phyloP scores from a whole-genome alignment of 306 rosid species.

The Gastrolobium villosum region DNA sequence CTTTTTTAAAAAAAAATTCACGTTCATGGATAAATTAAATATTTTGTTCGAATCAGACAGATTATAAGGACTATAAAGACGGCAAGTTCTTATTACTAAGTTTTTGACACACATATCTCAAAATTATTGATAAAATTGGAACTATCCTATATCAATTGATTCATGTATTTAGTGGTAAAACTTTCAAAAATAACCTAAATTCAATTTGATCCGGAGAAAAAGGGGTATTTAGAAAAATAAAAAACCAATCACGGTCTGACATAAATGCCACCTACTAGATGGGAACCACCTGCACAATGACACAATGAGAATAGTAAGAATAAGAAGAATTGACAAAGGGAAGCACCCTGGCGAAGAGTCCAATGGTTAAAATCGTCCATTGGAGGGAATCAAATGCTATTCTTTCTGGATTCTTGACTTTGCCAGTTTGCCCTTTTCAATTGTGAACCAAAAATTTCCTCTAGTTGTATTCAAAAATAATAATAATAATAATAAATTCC shows the following conservation, averaged over 20 bases:
- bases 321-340: constrained; percentile 9
- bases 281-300: constrained; percentile 5
- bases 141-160: too few relatives aligned
- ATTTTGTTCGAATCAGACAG: too few relatives aligned
- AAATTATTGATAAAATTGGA: too few relatives aligned
- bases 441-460: background rate
- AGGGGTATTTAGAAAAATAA: background rate
- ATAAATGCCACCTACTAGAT: background rate
- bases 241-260: background rate
- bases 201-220: background rate
- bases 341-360: background rate
- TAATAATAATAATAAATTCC: too few relatives aligned
- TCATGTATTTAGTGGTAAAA: background rate
- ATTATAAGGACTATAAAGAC: too few relatives aligned
- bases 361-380: background rate
- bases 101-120: too few relatives aligned
- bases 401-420: constrained; percentile 31
- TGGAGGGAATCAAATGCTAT: constrained; percentile 14
- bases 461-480: too few relatives aligned
- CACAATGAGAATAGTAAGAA: background rate
- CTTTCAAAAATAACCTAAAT: background rate
- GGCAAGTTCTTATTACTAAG: too few relatives aligned
- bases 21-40: too few relatives aligned
- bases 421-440: constrained; percentile 6
- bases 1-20: too few relatives aligned